Conservation (phyloP, 257 asterid species). For the Mentha longifolia region DNA sequence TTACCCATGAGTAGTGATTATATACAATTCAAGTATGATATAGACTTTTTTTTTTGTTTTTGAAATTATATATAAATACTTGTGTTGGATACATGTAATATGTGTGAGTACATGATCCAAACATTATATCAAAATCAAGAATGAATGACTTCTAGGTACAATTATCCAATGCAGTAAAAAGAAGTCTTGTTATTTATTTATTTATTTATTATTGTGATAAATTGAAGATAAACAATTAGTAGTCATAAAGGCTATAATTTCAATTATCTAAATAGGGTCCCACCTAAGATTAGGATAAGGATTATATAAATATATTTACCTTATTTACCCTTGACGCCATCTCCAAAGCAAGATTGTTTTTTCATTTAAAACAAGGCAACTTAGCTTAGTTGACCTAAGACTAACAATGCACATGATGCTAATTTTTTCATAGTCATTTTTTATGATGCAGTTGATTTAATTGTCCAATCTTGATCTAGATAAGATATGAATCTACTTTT, state of each 20-base stretch:
- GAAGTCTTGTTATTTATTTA: neutral
- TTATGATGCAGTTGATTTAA: neutral
- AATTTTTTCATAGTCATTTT: neutral
- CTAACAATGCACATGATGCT: conserved; percentile 29
- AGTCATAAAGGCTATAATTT: conserved; percentile 30
- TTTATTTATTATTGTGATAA: neutral
- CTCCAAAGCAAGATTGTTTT: conserved; percentile 20
- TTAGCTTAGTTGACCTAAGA: conserved; percentile 28
- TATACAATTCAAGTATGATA: neutral
- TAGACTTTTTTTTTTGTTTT: too few relatives aligned
- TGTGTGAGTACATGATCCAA: too few relatives aligned
- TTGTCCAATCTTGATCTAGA: conserved; percentile 22
- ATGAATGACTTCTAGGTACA: conserved; percentile 17
- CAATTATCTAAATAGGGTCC: conserved; percentile 36
- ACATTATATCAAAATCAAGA: neutral
- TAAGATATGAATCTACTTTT: conserved; percentile 22
- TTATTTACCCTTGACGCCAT: conserved; percentile 16
- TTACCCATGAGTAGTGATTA: neutral
- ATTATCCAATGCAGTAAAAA: conserved; percentile 17
- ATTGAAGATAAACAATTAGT: neutral
- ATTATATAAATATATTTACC: conserved; percentile 3
- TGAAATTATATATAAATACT: too few relatives aligned
- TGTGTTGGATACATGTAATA: too few relatives aligned
- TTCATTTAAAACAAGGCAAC: neutral
- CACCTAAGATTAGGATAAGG: conserved; percentile 31